phyloP scores from a whole-genome alignment of 192 early-diverging fungal species.

The Entophlyctis helioformis region DNA sequence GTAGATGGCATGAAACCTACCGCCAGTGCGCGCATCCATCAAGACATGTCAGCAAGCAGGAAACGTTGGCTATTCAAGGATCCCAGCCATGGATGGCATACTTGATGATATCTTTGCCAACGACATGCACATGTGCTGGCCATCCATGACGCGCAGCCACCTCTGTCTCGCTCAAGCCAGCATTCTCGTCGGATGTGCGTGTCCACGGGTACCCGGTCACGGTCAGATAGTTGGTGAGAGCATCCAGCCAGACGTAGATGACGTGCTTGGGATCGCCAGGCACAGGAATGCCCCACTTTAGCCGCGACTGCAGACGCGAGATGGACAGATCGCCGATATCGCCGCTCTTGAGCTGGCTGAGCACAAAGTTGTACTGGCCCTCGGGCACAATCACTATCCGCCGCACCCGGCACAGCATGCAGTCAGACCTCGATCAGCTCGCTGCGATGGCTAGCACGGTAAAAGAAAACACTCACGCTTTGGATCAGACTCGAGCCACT shows the following conservation, averaged over 20 bases:
- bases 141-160: constrained; percentile 23
- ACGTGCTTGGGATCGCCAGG: constrained; percentile 79
- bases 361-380: constrained; percentile 21
- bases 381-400: constrained; percentile 51
- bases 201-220: constrained; percentile 74
- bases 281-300: constrained; percentile 86
- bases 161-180: not conserved
- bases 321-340: constrained; percentile 68
- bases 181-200: not conserved
- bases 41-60: not conserved
- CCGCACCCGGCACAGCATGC: not conserved
- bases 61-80: not conserved
- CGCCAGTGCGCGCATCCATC: not conserved
- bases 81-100: constrained; percentile 1
- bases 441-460: not conserved
- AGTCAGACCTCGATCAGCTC: not conserved
- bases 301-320: constrained; percentile 63
- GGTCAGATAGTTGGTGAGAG: constrained; percentile 85
- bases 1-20: constrained; percentile 87
- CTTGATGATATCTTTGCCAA: constrained; percentile 93
- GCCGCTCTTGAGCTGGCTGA: constrained; percentile 4
- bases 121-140: constrained; percentile 72
- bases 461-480: constrained; percentile 18
- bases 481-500: constrained; percentile 62
- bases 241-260: constrained; percentile 97